Percentiles rank a stretch among this genome's conserved stretches.
Conservation (phyloP, 352 stramenopile genomes). For the Phytopythium boreale region DNA sequence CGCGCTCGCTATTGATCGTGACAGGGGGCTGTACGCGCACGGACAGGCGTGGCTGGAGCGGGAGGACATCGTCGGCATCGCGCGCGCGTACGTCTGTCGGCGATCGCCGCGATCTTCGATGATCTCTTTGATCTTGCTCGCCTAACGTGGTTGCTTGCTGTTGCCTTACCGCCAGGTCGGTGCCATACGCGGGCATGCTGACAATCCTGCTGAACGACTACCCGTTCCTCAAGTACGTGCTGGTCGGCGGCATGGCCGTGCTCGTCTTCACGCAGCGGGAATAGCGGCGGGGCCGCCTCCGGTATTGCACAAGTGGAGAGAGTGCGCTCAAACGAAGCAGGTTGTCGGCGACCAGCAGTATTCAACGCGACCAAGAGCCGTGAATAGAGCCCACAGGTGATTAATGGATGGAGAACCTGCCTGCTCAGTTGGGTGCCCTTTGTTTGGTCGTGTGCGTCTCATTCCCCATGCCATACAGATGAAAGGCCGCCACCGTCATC, state of each 20-base stretch:
- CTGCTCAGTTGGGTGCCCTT: background rate
- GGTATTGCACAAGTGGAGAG: background rate
- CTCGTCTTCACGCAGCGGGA: conserved; percentile 83
- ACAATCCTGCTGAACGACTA: conserved; percentile 99
- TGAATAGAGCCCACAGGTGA: background rate
- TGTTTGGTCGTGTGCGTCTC: background rate
- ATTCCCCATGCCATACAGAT: background rate
- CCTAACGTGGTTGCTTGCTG: background rate
- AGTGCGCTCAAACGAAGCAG: background rate
- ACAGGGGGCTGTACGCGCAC: conserved; percentile 93
- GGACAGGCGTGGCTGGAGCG: conserved; percentile 98
- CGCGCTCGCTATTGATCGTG: background rate
- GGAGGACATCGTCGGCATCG: conserved; percentile 97
- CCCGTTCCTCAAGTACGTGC: conserved; percentile 93
- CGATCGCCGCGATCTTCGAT: background rate
- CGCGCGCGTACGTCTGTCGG: conserved; percentile 68
- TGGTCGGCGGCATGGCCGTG: conserved; percentile 77
- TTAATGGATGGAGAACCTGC: background rate
- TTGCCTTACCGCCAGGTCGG: conserved; percentile 51
- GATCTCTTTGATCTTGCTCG: background rate
- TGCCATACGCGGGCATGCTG: conserved; percentile 98
- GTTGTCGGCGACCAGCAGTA: background rate
- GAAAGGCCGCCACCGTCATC: background rate
- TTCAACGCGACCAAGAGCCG: background rate
- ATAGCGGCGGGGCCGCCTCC: conserved; percentile 16